Evolutionary conservation across 1,284 basidiomycete genomes (phyloP).

Genomic region (Rhodotorula sp.): DNA sequence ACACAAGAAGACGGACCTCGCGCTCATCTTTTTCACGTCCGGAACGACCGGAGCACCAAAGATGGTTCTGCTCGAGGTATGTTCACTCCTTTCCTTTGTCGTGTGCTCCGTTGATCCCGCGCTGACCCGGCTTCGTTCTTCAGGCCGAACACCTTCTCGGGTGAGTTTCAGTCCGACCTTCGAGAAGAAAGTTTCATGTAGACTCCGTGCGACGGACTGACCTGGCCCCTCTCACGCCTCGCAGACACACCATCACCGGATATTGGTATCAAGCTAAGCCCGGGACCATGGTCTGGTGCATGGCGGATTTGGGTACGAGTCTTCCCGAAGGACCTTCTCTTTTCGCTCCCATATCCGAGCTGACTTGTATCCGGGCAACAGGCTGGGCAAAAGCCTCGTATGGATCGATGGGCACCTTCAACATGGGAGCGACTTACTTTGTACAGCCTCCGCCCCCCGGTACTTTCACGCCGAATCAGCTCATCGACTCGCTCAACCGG

Average conservation of each 20-base stretch:
- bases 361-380: not conserved
- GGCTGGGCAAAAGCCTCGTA: conserved; percentile 40
- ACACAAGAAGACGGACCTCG: conserved; percentile 22
- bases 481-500: conserved; percentile 31
- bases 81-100: conserved; percentile 19
- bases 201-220: not conserved
- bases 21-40: conserved; percentile 34
- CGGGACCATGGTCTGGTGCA: conserved; percentile 25
- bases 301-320: conserved; percentile 30
- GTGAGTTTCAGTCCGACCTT: not conserved
- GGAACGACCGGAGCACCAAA: conserved; percentile 37
- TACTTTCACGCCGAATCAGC: conserved; percentile 14
- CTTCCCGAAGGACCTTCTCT: too few relatives aligned
- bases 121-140: not conserved
- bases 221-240: not conserved
- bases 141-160: conserved; percentile 2
- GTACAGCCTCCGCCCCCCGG: conserved; percentile 39
- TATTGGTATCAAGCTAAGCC: conserved; percentile 34
- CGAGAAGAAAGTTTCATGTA: too few relatives aligned
- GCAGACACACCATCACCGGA: conserved; percentile 6
- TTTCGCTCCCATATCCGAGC: not conserved
- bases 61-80: conserved; percentile 25
- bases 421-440: conserved; percentile 37
- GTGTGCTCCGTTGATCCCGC: not conserved
- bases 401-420: conserved; percentile 21